A percentile compares a stretch with the other conserved stretches of the same genome.
Evolutionary conservation across 768 basidiomycete genomes (phyloP).

Genomic region (Chalciporus chontae): DNA sequence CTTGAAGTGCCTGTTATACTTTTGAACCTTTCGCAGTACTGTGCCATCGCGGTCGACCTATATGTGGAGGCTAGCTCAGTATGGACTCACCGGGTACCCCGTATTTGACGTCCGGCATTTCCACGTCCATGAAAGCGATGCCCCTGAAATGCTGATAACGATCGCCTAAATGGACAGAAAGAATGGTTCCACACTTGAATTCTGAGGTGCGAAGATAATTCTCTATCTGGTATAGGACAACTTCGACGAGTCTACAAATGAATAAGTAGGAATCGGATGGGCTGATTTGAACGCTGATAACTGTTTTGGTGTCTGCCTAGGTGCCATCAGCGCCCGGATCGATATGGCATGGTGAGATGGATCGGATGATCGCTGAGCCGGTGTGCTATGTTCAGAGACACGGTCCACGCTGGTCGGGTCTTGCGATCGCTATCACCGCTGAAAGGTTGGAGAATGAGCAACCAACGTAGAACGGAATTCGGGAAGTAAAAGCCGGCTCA

Average conservation of each 20-base stretch:
- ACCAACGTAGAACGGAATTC: not conserved
- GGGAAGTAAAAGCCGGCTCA: not conserved
- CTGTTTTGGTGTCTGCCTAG: not conserved
- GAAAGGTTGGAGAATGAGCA: too few relatives aligned
- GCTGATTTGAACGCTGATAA: not conserved
- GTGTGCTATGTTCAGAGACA: too few relatives aligned
- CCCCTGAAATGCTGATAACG: not conserved
- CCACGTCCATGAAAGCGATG: not conserved
- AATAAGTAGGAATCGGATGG: not conserved
- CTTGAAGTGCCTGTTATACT: not conserved
- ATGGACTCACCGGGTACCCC: not conserved
- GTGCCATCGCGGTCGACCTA: too few relatives aligned
- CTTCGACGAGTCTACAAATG: not conserved
- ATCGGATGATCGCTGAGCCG: too few relatives aligned
- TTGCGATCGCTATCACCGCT: too few relatives aligned
- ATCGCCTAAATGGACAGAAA: not conserved
- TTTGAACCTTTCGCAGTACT: too few relatives aligned
- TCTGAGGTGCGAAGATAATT: not conserved
- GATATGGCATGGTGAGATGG: not conserved
- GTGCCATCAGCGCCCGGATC: not conserved
- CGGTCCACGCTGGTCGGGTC: too few relatives aligned
- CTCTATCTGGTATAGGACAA: not conserved
- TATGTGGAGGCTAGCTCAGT: not conserved
- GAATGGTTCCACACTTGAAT: not conserved
- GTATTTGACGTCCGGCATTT: not conserved